Percentiles rank a stretch among this genome's conserved stretches.
These are phyloP conservation scores for Emiliania huxleyi DNA, from an alignment of 78 protist species.

Conservation along the genomic window DNA sequence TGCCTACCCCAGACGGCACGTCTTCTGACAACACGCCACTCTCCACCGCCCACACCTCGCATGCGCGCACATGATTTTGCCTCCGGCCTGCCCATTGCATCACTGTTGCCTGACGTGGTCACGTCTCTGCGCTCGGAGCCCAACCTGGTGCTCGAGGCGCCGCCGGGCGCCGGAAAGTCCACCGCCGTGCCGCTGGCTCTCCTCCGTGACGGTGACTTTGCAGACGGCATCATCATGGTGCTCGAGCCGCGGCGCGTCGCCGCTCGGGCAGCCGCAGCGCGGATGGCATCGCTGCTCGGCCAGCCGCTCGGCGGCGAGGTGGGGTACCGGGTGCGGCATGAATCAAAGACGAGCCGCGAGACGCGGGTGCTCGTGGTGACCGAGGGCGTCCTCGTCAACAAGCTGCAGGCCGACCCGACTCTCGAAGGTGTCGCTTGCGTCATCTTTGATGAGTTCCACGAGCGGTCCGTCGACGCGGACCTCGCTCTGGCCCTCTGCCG, in stretches of 20 bases:
- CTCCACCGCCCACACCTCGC: too few species aligned
- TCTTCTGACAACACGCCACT: too few species aligned
- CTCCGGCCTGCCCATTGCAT: constrained; percentile 3
- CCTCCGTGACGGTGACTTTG: not conserved
- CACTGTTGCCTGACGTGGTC: not conserved
- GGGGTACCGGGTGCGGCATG: constrained; percentile 32
- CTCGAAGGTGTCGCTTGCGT: not conserved
- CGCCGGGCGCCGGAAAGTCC: constrained; percentile 30
- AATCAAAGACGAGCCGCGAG: not conserved
- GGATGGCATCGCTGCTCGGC: not conserved
- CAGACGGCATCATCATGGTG: not conserved
- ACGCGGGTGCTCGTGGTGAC: constrained; percentile 30
- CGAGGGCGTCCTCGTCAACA: constrained; percentile 2
- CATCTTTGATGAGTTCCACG: constrained; percentile 38
- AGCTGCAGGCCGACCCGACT: not conserved
- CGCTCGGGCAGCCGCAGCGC: not conserved
- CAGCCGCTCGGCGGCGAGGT: constrained; percentile 5
- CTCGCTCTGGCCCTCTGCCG: constrained; percentile 22
- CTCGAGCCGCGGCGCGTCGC: constrained; percentile 38
- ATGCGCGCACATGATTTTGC: too few species aligned
- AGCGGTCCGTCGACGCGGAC: constrained; percentile 20
- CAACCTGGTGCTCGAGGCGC: not conserved
- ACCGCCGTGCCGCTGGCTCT: constrained; percentile 10
- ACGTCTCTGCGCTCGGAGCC: not conserved
- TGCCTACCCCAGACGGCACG: too few species aligned